phyloP scores from a whole-genome alignment of 768 basidiomycete species.

The Saitozyma sp. region DNA sequence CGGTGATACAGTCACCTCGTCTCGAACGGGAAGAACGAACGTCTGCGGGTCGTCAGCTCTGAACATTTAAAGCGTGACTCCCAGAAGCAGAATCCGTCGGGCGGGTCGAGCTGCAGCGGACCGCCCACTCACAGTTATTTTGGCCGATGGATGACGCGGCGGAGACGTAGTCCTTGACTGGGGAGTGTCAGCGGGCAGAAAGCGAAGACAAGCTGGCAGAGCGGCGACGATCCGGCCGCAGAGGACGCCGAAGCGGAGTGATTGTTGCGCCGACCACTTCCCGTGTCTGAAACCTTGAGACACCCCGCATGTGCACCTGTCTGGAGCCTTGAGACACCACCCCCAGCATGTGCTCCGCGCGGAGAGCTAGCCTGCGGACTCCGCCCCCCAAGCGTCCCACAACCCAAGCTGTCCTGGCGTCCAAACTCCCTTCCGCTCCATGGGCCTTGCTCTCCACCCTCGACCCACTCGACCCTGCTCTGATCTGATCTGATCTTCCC shows the following conservation, averaged over 20 bases:
- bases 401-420: too few species aligned
- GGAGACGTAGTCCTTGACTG: conserved; percentile 82
- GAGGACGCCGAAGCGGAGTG: too few species aligned
- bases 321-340: too few species aligned
- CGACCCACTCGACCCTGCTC: background rate
- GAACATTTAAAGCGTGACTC: too few species aligned
- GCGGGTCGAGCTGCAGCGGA: background rate
- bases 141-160: conserved; percentile 77
- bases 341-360: too few species aligned
- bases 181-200: background rate
- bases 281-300: too few species aligned
- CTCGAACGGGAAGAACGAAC: background rate
- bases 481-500: background rate
- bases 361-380: too few species aligned
- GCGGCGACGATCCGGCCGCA: background rate
- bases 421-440: too few species aligned
- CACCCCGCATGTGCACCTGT: too few species aligned
- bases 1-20: background rate
- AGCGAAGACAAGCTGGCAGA: background rate
- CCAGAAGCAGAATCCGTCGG: background rate
- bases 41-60: background rate
- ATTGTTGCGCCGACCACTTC: too few species aligned
- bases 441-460: background rate
- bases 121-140: conserved; percentile 62
- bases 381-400: too few species aligned